Evolutionary conservation across 495 filamentous ascomycete genomes (phyloP), one percentile per base, ranked within the genome.

Genomic region (Annulohypoxylon stygium): DNA sequence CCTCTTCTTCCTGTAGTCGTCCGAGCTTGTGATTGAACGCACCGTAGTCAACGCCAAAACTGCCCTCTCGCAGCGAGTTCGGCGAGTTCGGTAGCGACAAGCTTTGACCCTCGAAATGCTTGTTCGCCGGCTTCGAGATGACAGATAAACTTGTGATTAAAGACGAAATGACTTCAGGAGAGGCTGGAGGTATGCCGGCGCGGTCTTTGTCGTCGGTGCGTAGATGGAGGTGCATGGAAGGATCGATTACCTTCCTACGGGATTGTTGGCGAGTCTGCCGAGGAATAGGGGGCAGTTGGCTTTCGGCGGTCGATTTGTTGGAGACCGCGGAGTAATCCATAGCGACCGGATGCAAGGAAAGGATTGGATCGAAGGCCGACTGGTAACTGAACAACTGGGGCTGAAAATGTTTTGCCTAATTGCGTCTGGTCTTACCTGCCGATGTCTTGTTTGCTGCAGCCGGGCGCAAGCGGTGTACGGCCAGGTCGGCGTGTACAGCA

Each of bases 91-190:
- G 81, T 14, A 81, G 77, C 37, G 86, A 86, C 50, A 84, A 77
- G 59, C 80, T 85, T 33, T 84, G 82, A 76, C 82, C 86, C 58
- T 95, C 93, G 76, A 95, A 94, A 79, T 92, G 90, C 45, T 87
- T 86, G 75, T 88, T 90, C 68, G 91, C 86, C 23, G 93, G 92
- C 54, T 88, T 85, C 0, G 93, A 94, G 70, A 98, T 97, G 78
- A 91, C 89, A 18, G 93, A 94, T 16, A 99, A 88, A 3, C 94
- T 96, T 59, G 94, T 95, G 79, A 99, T 97, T 59, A 99, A 86
- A 43, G 92, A 94, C 58, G 93, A 95, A 69, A 99, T 98, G 55
- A 99, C 92, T 80, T 97, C 94, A 26, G 96, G 93, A 12, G 94
- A 96, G 1, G 93, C 91, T 51, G 93, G 88, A 51, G 87, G 80